These are phyloP conservation scores for Cyberlindnera amylophila DNA, from an alignment of 805 yeast genomes.

Conservation along the genomic window DNA sequence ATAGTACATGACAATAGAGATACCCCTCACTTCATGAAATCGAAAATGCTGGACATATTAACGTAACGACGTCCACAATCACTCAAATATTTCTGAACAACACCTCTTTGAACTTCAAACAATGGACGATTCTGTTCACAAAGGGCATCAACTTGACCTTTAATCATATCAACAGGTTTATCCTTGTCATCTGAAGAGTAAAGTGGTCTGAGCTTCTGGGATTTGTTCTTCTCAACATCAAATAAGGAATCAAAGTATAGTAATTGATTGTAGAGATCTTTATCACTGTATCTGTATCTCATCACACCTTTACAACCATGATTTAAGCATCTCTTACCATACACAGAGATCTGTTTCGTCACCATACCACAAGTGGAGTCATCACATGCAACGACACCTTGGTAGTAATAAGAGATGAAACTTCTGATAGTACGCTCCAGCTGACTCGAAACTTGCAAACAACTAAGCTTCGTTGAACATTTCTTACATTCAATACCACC, in stretches of 20 bases:
- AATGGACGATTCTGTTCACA: slow-evolving; percentile 73
- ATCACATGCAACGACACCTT: slow-evolving; percentile 84
- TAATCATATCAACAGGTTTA: slow-evolving; percentile 31
- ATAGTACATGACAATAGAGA: slow-evolving; percentile 1
- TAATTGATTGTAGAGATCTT: slow-evolving; percentile 80
- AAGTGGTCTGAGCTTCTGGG: slow-evolving; percentile 50
- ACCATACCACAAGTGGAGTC: slow-evolving; percentile 75
- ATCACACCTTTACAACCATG: slow-evolving; percentile 70
- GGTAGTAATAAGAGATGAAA: slow-evolving; percentile 72
- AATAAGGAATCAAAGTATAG: slow-evolving; percentile 75
- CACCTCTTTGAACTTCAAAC: slow-evolving; percentile 49
- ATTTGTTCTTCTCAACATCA: slow-evolving; percentile 75
- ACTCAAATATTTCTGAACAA: slow-evolving; percentile 67
- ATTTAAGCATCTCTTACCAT: slow-evolving; percentile 76
- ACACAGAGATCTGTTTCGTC: slow-evolving; percentile 84
- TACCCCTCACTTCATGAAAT: slow-evolving; percentile 36
- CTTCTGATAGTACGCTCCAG: slow-evolving; percentile 68
- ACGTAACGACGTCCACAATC: slow-evolving; percentile 90
- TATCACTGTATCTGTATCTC: slow-evolving; percentile 72
- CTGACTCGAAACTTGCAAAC: slow-evolving; percentile 61
- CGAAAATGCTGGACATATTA: slow-evolving; percentile 78
- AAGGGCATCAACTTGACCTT: slow-evolving; percentile 64
- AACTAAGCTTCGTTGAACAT: slow-evolving; percentile 51
- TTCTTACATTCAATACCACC: slow-evolving; percentile 67
- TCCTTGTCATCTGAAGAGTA: slow-evolving; percentile 34